phyloP scores from a whole-genome alignment of 2,329 filamentous ascomycete genomes.

The Stachybotrys elegans region DNA sequence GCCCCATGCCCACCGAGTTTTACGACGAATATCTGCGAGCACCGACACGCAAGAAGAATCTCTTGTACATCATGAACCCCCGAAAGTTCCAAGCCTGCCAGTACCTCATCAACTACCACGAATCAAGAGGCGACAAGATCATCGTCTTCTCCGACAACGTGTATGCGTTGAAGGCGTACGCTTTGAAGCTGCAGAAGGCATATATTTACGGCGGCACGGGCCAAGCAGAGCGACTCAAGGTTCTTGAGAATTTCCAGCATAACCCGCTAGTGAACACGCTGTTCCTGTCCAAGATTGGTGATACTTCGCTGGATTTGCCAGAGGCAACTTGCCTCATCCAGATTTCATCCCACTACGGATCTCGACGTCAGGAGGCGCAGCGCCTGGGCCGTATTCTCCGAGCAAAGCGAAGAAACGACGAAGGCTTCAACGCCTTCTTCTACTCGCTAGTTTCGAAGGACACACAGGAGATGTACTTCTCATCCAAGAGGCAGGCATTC shows the following conservation, averaged over 20 bases:
- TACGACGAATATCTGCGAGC: slow-evolving; percentile 87
- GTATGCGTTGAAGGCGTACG: slow-evolving; percentile 83
- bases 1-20: slow-evolving; percentile 97
- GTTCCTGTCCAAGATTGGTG: slow-evolving; percentile 95
- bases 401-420: slow-evolving; percentile 92
- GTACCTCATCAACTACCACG: slow-evolving; percentile 97
- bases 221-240: slow-evolving; percentile 77
- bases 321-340: slow-evolving; percentile 97
- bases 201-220: slow-evolving; percentile 89
- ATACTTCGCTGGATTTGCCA: slow-evolving; percentile 94
- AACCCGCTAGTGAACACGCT: slow-evolving; percentile 87
- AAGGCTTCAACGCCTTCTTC: slow-evolving; percentile 98
- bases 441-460: slow-evolving; percentile 97
- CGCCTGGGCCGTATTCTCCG: slow-evolving; percentile 87
- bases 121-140: slow-evolving; percentile 90
- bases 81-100: slow-evolving; percentile 96
- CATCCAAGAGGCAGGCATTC: slow-evolving; percentile 93
- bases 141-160: slow-evolving; percentile 99
- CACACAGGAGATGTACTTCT: slow-evolving; percentile 97
- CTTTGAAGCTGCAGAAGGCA: slow-evolving; percentile 75
- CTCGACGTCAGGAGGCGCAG: slow-evolving; percentile 92
- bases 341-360: slow-evolving; percentile 96
- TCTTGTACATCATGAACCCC: slow-evolving; percentile 94
- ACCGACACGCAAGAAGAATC: slow-evolving; percentile 41
- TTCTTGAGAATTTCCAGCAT: slow-evolving; percentile 92